Evolutionary conservation across 192 early-diverging fungal genomes (phyloP).

Genomic region (Polychytrium aggregatum): DNA sequence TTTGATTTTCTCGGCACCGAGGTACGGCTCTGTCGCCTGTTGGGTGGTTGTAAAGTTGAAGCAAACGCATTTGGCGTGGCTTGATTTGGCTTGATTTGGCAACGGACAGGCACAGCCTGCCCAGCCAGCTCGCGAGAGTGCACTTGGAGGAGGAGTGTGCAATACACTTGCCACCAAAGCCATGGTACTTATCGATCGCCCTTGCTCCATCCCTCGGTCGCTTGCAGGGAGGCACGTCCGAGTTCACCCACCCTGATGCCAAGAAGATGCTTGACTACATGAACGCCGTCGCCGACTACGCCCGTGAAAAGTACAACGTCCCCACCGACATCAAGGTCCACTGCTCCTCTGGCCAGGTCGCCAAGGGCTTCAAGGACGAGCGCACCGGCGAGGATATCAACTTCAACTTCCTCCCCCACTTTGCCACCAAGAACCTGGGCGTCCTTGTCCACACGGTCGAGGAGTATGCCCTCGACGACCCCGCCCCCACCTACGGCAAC

Average conservation of each 20-base stretch:
- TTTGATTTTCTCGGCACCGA: conserved; percentile 17
- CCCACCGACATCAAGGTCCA: conserved; percentile 16
- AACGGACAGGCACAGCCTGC: too few relatives aligned
- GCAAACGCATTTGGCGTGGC: too few relatives aligned
- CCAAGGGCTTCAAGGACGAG: conserved; percentile 9
- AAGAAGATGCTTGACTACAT: conserved; percentile 12
- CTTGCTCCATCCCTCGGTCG: not conserved
- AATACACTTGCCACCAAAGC: too few relatives aligned
- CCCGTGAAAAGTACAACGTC: conserved; percentile 11
- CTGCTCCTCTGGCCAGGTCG: conserved; percentile 14
- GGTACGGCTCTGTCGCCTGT: not conserved
- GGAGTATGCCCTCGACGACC: conserved; percentile 10
- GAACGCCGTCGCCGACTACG: conserved; percentile 13
- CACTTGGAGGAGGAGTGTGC: too few relatives aligned
- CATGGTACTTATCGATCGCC: not conserved
- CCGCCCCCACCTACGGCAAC: conserved; percentile 16
- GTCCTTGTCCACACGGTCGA: conserved; percentile 14
- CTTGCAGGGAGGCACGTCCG: conserved; percentile 8
- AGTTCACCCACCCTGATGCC: conserved; percentile 13
- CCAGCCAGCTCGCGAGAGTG: too few relatives aligned
- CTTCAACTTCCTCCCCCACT: conserved; percentile 13
- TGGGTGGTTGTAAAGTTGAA: too few relatives aligned
- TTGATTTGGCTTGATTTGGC: too few relatives aligned
- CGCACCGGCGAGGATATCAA: conserved; percentile 11
- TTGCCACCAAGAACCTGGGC: conserved; percentile 5